phyloP scores from a whole-genome alignment of 2,329 filamentous ascomycete species.

The Aspergillus neoniger region DNA sequence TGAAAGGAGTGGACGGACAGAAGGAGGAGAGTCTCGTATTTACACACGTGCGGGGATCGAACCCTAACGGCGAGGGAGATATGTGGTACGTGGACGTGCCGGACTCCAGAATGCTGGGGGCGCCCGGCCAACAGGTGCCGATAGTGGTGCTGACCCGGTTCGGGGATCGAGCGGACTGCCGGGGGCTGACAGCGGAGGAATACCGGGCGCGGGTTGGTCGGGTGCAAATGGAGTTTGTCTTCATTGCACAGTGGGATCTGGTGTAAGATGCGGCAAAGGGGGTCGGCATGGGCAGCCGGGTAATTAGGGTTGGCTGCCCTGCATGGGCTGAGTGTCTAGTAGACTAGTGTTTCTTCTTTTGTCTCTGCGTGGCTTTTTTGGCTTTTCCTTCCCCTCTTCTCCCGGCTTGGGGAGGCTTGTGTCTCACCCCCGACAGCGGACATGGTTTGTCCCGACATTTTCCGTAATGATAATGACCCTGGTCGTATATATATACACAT shows the following conservation, averaged over 20 bases:
- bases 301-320: slow-evolving; percentile 8
- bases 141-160: slow-evolving; percentile 63
- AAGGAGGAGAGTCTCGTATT: slow-evolving; percentile 71
- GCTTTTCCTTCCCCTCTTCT: neutral
- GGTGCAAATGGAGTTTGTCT: slow-evolving; percentile 52
- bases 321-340: no score
- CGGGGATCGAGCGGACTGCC: slow-evolving; percentile 51
- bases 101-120: slow-evolving; percentile 63
- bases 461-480: slow-evolving; percentile 5
- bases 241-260: slow-evolving; percentile 58
- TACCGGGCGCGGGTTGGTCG: slow-evolving; percentile 52
- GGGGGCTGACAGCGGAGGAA: slow-evolving; percentile 54
- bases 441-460: neutral
- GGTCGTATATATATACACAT: neutral
- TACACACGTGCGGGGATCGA: slow-evolving; percentile 48
- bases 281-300: neutral
- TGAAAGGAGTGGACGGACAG: slow-evolving; percentile 66
- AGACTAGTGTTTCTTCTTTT: no score
- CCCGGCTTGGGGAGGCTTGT: neutral
- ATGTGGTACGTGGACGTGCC: slow-evolving; percentile 79
- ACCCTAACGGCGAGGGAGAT: slow-evolving; percentile 65
- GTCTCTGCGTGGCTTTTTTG: neutral
- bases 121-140: slow-evolving; percentile 67
- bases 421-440: neutral
- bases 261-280: slow-evolving; percentile 29